Base-by-base conservation (phyloP, 2,329 filamentous ascomycete species). In the Fusarium nanum region DNA sequence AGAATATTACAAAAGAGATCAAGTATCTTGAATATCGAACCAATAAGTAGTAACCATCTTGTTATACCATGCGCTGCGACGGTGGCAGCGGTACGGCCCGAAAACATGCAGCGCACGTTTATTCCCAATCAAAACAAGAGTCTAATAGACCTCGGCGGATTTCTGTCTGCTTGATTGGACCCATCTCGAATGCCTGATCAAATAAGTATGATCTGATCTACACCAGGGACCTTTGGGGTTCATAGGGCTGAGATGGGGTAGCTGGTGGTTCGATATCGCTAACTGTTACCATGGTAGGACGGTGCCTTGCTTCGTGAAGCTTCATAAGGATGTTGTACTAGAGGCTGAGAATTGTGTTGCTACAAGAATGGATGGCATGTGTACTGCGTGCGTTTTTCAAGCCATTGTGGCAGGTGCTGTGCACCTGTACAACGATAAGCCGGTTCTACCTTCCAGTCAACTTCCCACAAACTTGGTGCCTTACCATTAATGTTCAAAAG, bases 51-150 rank as follows among this genome's bases (percentile, higher is more conserved):
- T 16, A 30, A 52, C 34, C n/a, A 23, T 27, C 13, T 42, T 50
- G 45, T 53, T 14, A 10, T 27, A 55, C 28, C 22, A 27, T 60
- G 20, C 27, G 10, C 0, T 54, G 30, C 32, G 22, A 27, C 37
- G 14, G 27, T 22, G 41, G 22, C 28, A 52, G 52, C 58, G 68
- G 63, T 60, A 59, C 67, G 67, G 67, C 50, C 67, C 67, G 63
- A 64, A 58, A 56, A 27, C 37, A 60, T 60, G 63, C 62, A 41
- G 54, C 45, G 7, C 30, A 23, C 28, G 67, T 50, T 55, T 56
- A 44, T 48, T 53, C 28, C 30, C 30, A 44, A 59, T 42, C 50
- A 28, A 22, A 30, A 52, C 8, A 14, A 40, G 40, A 49, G 44
- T 18, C 41, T 53, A 42, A 28, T 57, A 27, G 22, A 23, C 14